Base-by-base conservation (phyloP, 2,329 filamentous ascomycete genomes). In the Fusarium secorum region DNA sequence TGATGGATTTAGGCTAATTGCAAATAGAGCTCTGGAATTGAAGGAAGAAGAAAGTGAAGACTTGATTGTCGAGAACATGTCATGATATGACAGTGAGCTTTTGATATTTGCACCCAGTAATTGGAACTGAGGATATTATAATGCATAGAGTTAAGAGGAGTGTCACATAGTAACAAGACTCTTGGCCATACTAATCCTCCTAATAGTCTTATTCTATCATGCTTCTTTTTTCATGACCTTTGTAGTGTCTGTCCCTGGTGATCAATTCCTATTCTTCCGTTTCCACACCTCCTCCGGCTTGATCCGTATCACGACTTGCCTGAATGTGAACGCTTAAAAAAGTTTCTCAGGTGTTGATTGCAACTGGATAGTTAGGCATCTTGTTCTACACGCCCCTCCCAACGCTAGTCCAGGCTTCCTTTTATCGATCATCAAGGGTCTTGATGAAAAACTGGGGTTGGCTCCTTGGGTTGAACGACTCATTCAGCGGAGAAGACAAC, bases 1-100 rank as follows among this genome's bases (percentile, higher is more conserved):
- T 42, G 33, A 36, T 14, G 51, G 18, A 45, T 74, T 75, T 74
- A 75, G 73, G 60, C 73, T 75, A 73, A 75, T 71, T 60, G 39
- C 33, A 36, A 52, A 42, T 22, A 33, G 32, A 65, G 39, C 15
- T 46, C 49, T 59, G 22, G 61, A 70, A 53, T 51, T 36, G 44
- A 61, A 24, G 7, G 49, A 33, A 28, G n/a, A 36, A 38, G 41
- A 35, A 46, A 26, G n/a, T 26, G 24, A 42, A 52, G 32, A 14
- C 35, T 22, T 32, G 20, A 36, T n/a, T 46, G 17, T 45, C 11
- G 18, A 24, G 11, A 18, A 39, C 20, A 30, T 39, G 24, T 26
- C 14, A 36, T 32, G 30, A 48, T 28, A 14, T 22, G 39, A 48
- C 24, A 18, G n/a, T 20, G 22, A 35, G 20, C 45, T 46, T 45